phyloP scores from a whole-genome alignment of 768 basidiomycete species.

The Suillus subluteus region DNA sequence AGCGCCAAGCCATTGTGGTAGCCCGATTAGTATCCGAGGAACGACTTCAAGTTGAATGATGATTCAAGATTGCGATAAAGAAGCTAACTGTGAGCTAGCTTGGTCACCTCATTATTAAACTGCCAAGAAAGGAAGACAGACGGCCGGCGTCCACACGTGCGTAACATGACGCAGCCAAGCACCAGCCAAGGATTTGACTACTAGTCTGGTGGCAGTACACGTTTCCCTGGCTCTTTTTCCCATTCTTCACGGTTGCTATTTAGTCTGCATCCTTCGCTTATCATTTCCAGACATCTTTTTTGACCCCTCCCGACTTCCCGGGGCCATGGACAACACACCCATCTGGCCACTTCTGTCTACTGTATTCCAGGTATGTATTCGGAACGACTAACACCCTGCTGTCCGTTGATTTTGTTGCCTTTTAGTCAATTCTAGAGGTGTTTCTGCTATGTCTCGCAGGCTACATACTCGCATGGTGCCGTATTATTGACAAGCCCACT shows the following conservation, averaged over 20 bases:
- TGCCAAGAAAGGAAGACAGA: not conserved
- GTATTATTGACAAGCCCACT: slow-evolving; percentile 86
- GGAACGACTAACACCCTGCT: too few relatives aligned
- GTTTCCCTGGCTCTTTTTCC: not conserved
- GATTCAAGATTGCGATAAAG: not conserved
- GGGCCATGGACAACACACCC: slow-evolving; percentile 5
- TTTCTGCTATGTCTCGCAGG: slow-evolving; percentile 85
- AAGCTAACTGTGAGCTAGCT: not conserved
- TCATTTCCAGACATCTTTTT: not conserved
- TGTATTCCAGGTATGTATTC: slow-evolving; percentile 31
- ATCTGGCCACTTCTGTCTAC: slow-evolving; percentile 26
- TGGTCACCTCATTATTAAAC: not conserved
- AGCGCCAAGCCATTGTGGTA: slow-evolving; percentile 78
- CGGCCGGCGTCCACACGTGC: not conserved
- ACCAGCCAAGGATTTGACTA: not conserved
- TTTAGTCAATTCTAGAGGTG: slow-evolving; percentile 86
- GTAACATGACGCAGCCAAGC: not conserved
- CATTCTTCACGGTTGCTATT: not conserved
- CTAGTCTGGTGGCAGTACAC: not conserved
- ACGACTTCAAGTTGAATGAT: not conserved
- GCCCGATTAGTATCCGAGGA: not conserved
- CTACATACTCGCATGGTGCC: slow-evolving; percentile 75
- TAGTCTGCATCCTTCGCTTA: slow-evolving; percentile 1
- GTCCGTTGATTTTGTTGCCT: not conserved
- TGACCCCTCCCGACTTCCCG: not conserved